Evolutionary conservation across 306 rosid genomes (phyloP), one percentile per base, ranked within the genome.

Genomic region (Glycine latifolia): DNA sequence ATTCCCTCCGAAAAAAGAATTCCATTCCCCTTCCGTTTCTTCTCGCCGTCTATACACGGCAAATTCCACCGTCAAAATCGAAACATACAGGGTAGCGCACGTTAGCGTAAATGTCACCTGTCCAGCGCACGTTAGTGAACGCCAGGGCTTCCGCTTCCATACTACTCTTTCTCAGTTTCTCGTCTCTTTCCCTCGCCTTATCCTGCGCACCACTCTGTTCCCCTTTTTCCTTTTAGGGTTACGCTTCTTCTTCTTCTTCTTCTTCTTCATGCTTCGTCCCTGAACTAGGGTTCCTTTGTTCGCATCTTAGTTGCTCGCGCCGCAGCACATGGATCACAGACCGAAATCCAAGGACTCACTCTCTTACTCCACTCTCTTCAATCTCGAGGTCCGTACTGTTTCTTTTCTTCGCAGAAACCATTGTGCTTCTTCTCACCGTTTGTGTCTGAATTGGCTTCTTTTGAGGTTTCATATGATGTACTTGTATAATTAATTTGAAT

Each of bases 281-380:
- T n/a, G 3, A 47, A 59, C 50, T 79, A 76, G 71, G 84, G 76
- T 68, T 81, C 75, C 44, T 63, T 79, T 60, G 15, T 73, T 80
- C 82, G 12, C 82, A 43, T 77, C 71, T 16, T 82, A 73, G 67
- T 80, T 82, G 66, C 62, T 80, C 8, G 17, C 6, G 48, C 37
- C 11, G 10, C 76, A 55, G 59, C 86, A n/a, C 89, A 93, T 91
- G 97, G 97, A 90, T 83, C 91, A 85, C 85, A 76, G 87, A 73
- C 76, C 87, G 79, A 92, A 84, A 79, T 67, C 97, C 86, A 91
- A 87, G 75, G 93, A 93, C 31, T 80, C 89, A 43, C 79, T 75
- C 70, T 78, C 88, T 44, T 93, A 89, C 88, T 88, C 97, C 67
- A 88, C 76, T 61, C 97, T 92, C 78, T 92, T 94, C 89, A 91